Evolutionary conservation across 768 basidiomycete species (phyloP).

Genomic region (Candolleomyces eurysporus): DNA sequence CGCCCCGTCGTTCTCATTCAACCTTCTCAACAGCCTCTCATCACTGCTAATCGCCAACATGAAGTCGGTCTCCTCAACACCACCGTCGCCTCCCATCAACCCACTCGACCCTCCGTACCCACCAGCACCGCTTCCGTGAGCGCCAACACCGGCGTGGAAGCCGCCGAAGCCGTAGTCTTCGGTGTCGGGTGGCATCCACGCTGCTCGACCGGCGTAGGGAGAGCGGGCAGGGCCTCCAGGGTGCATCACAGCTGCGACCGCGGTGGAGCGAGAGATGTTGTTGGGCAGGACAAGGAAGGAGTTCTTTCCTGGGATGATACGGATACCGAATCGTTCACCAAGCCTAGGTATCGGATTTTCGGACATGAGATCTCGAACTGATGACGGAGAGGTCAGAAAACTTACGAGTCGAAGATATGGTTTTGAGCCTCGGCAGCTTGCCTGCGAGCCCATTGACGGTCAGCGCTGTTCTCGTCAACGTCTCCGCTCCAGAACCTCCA

Average conservation of each 20-base stretch:
- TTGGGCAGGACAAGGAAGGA: conserved; percentile 82
- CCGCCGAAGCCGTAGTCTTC: conserved; percentile 5
- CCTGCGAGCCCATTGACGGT: conserved; percentile 78
- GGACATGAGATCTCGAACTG: too few species aligned
- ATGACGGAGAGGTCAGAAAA: neutral
- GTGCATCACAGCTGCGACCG: conserved; percentile 76
- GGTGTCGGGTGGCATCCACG: conserved; percentile 8
- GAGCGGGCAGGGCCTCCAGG: conserved; percentile 53
- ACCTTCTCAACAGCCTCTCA: conserved; percentile 71
- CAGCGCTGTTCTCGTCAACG: conserved; percentile 42
- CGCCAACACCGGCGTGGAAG: conserved; percentile 23
- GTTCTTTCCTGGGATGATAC: conserved; percentile 79
- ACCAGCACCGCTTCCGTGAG: conserved; percentile 17
- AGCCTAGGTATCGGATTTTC: conserved; percentile 40
- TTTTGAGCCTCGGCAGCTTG: conserved; percentile 92
- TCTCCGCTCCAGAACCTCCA: conserved; percentile 81
- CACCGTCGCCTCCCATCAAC: conserved; percentile 22
- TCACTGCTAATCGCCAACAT: conserved; percentile 70
- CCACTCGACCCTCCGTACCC: conserved; percentile 15
- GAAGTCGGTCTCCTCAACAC: conserved; percentile 49
- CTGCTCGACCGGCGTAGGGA: conserved; percentile 27
- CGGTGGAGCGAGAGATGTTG: conserved; percentile 80
- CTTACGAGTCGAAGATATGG: conserved; percentile 78
- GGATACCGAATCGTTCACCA: conserved; percentile 78
- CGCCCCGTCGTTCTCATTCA: conserved; percentile 71